Base-by-base conservation (phyloP, 2,329 filamentous ascomycete genomes). In the Beauveria sp. region DNA sequence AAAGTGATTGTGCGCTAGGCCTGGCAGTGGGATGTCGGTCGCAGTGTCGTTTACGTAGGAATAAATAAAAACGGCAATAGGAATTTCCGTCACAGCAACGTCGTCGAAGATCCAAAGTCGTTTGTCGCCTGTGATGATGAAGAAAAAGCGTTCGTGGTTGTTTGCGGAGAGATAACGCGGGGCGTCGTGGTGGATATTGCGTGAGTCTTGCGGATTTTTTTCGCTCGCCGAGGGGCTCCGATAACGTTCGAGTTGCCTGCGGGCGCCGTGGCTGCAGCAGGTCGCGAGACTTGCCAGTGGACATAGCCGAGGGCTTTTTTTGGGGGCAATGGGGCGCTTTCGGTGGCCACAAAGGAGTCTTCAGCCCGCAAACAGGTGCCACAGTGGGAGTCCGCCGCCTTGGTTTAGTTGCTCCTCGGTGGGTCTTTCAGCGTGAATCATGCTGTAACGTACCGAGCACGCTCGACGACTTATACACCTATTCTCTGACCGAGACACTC, bases 161-260 rank as follows among this genome's bases (percentile, higher is more conserved):
- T 40, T 58, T 54, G 60, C 54, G 60, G 60, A 61, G 60, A 44
- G 46, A 14, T 8, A 40, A 61, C 61, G 61, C 61, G 61, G 61
- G 61, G 61, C 54, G 60, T 37, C 40, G 53, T 43, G 46, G 54
- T 55, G 54, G 61, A 41, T 44, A 51, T 58, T 24, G 16, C 18
- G 22, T 44, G 44, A 47, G 40, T 56, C 37, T 46, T 55, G 48
- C 61, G 55, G 50, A 50, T 34, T 62, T 62, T 59, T 58, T 54
- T 54, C 55, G 61, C 61, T 37, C 37, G 51, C 61, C 61, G 61
- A 59, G 61, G 61, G 61, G 43, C 28, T 62, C 55, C 61, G 61
- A 61, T 57, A 57, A 51, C 46, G 57, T 53, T 20, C 44, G 22
- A 41, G 34, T 41, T 26, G 20, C 22, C 22, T 22, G 18, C 12